Conservation (phyloP, 495 filamentous ascomycete species). For the Aspergillus haitiensis region DNA sequence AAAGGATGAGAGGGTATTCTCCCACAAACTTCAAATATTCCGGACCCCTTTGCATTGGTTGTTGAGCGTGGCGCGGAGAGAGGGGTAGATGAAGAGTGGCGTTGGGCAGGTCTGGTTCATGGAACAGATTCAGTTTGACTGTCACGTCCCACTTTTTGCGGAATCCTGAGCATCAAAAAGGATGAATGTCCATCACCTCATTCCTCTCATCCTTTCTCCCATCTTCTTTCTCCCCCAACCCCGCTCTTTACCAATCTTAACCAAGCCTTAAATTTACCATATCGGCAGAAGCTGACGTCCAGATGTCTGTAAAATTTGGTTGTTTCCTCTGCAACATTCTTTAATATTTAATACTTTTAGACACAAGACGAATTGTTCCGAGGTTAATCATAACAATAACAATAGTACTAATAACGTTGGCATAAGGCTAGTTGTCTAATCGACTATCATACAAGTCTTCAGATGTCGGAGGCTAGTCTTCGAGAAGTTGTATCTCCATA, state of each 20-base stretch:
- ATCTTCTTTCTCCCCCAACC: no score
- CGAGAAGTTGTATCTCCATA: constrained; percentile 17
- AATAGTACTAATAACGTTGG: neutral
- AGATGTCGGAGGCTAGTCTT: constrained; percentile 12
- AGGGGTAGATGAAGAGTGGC: no score
- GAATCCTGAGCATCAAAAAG: neutral
- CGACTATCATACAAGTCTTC: constrained; percentile 18
- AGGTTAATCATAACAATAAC: neutral
- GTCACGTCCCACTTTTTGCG: constrained; percentile 9
- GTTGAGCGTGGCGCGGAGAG: no score
- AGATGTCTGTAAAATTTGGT: no score
- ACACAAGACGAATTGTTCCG: neutral
- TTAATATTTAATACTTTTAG: neutral
- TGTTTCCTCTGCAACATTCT: neutral
- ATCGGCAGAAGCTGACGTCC: no score
- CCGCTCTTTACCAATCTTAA: no score
- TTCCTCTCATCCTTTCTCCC: no score
- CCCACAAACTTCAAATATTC: no score
- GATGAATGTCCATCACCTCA: no score
- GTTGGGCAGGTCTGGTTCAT: no score
- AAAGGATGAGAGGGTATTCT: neutral
- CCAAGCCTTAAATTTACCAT: no score
- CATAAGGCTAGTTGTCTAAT: constrained; percentile 14
- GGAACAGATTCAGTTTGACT: neutral
- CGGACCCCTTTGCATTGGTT: no score